Conservation (phyloP, 176 grass and related monocot species). For the Puccinellia tenuiflora region DNA sequence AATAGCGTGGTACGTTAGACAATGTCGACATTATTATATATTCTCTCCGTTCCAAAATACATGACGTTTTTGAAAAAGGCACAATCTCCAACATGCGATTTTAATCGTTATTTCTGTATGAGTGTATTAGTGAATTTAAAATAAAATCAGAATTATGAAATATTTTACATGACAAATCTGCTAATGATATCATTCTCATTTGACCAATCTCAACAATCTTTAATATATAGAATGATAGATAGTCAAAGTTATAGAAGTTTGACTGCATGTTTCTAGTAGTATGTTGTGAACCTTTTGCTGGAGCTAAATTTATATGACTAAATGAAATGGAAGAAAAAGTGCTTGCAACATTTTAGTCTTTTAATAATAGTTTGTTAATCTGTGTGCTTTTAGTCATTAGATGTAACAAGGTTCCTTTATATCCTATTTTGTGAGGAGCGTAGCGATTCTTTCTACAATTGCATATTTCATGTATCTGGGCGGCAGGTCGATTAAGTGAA, state of each 20-base stretch:
- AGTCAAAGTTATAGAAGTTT: background rate
- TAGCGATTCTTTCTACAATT: background rate
- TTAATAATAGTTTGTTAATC: conserved; percentile 3
- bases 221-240: background rate
- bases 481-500: background rate
- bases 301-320: background rate
- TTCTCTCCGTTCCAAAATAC: background rate
- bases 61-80: background rate
- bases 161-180: background rate
- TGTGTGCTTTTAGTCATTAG: background rate
- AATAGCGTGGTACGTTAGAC: conserved; percentile 85
- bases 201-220: background rate
- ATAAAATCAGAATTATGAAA: background rate
- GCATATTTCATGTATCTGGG: background rate
- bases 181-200: background rate
- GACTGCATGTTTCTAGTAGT: background rate
- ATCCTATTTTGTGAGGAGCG: background rate
- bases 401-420: background rate
- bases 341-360: background rate
- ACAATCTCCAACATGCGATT: background rate
- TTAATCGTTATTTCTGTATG: background rate
- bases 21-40: background rate
- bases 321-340: background rate
- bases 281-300: background rate
- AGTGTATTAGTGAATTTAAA: background rate